These are phyloP conservation scores for Euphrasia confusa DNA, from an alignment of 257 asterid species.

Conservation along the genomic window DNA sequence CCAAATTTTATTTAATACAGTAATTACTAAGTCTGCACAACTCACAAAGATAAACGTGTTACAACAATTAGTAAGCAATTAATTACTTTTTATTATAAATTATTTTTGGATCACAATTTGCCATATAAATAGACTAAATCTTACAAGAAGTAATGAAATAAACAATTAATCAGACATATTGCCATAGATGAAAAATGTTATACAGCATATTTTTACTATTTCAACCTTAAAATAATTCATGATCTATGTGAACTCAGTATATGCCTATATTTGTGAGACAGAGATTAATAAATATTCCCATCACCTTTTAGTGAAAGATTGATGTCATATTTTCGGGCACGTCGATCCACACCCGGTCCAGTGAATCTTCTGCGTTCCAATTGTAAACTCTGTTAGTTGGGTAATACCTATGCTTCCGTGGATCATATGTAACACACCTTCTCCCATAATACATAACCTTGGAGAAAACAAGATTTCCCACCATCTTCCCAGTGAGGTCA, in stretches of 20 bases:
- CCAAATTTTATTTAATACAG: conserved; percentile 1
- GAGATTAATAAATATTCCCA: background rate
- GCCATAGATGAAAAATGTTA: too few species aligned
- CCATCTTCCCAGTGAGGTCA: conserved; percentile 47
- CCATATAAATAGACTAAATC: too few species aligned
- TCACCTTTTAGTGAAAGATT: conserved; percentile 29
- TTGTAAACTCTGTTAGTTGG: conserved; percentile 43
- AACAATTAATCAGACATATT: too few species aligned
- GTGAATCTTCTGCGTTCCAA: conserved; percentile 48
- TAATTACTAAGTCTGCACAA: background rate
- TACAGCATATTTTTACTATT: background rate
- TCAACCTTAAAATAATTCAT: too few species aligned
- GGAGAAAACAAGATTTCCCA: conserved; percentile 44
- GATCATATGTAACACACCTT: conserved; percentile 67
- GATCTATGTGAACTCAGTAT: too few species aligned
- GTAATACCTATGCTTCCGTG: conserved; percentile 47
- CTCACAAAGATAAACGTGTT: too few species aligned
- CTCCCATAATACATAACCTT: conserved; percentile 56
- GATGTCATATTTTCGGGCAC: conserved; percentile 47
- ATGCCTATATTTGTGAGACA: too few species aligned
- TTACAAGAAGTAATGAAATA: too few species aligned
- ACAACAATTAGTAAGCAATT: too few species aligned
- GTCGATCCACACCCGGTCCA: conserved; percentile 50
- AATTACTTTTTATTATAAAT: too few species aligned
- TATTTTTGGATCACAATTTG: too few species aligned